Evolutionary conservation across 495 filamentous ascomycete genomes (phyloP).

Genomic region (Lepidopterella palustris): DNA sequence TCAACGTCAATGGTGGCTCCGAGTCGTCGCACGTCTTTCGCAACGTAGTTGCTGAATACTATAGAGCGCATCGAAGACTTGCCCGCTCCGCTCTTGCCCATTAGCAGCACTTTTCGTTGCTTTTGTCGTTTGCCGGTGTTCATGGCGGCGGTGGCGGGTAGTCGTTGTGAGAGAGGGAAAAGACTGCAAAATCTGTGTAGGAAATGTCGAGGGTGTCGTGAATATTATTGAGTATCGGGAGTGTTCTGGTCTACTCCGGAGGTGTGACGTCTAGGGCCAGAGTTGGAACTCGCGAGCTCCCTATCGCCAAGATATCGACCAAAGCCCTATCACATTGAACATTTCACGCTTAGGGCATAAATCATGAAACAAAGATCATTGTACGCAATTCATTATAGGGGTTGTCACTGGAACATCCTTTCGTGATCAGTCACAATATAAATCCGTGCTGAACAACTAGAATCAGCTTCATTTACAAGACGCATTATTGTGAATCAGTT

Average conservation of each 20-base stretch:
- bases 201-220: not conserved
- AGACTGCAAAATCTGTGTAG: not conserved
- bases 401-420: too few species aligned
- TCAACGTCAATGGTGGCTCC: slow-evolving; percentile 99
- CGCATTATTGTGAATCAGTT: not conserved
- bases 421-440: too few species aligned
- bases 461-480: not conserved
- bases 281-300: too few species aligned
- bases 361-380: too few species aligned
- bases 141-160: slow-evolving; percentile 23
- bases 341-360: too few species aligned
- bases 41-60: slow-evolving; percentile 96
- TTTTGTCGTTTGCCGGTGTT: slow-evolving; percentile 39
- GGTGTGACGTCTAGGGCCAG: too few species aligned
- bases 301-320: too few species aligned
- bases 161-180: not conserved
- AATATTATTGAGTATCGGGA: not conserved
- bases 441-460: too few species aligned
- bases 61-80: slow-evolving; percentile 98
- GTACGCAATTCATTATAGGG: too few species aligned
- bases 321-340: too few species aligned
- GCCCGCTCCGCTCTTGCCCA: slow-evolving; percentile 97
- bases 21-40: slow-evolving; percentile 86
- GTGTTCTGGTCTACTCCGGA: too few species aligned
- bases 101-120: slow-evolving; percentile 41